These are phyloP conservation scores for Lipomyces lipofer DNA, from an alignment of 805 yeast species.

Conservation along the genomic window DNA sequence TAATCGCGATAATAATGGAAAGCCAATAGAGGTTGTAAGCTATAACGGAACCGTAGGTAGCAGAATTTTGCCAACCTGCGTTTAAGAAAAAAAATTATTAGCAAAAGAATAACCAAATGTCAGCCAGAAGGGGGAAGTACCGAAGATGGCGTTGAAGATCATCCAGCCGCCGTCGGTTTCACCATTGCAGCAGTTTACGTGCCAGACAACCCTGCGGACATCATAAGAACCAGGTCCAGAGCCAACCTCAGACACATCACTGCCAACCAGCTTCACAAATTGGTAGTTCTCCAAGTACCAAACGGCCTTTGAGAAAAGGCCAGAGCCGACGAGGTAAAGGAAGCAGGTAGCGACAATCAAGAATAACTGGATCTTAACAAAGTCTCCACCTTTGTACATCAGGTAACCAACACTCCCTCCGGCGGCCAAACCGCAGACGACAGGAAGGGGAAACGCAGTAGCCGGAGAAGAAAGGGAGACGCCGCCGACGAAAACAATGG, in stretches of 20 bases:
- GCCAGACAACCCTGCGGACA: conserved; percentile 80
- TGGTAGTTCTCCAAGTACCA: conserved; percentile 80
- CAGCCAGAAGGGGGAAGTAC: conserved; percentile 53
- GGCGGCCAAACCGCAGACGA: conserved; percentile 76
- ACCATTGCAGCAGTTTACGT: conserved; percentile 96
- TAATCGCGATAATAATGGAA: conserved; percentile 53
- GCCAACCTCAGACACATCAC: conserved; percentile 92
- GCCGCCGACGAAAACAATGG: conserved; percentile 94
- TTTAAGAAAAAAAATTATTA: not conserved
- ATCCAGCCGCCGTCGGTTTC: conserved; percentile 94
- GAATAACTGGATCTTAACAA: conserved; percentile 81
- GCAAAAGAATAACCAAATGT: not conserved
- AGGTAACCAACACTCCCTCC: conserved; percentile 71
- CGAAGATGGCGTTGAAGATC: conserved; percentile 88
- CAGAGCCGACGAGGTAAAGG: conserved; percentile 86
- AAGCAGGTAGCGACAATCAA: conserved; percentile 84
- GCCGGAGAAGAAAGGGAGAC: conserved; percentile 73
- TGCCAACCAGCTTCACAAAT: conserved; percentile 73
- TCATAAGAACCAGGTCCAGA: conserved; percentile 95
- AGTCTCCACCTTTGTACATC: conserved; percentile 79
- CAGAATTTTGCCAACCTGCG: conserved; percentile 83
- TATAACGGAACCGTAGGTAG: conserved; percentile 87
- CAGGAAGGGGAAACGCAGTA: conserved; percentile 89
- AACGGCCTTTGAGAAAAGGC: conserved; percentile 87
- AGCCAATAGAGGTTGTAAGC: conserved; percentile 91